A percentile compares a stretch with the other conserved stretches of the same genome.
Conservation (phyloP, 1,139 yeast species). For the Yamadazyma kanchanaburiensis region DNA sequence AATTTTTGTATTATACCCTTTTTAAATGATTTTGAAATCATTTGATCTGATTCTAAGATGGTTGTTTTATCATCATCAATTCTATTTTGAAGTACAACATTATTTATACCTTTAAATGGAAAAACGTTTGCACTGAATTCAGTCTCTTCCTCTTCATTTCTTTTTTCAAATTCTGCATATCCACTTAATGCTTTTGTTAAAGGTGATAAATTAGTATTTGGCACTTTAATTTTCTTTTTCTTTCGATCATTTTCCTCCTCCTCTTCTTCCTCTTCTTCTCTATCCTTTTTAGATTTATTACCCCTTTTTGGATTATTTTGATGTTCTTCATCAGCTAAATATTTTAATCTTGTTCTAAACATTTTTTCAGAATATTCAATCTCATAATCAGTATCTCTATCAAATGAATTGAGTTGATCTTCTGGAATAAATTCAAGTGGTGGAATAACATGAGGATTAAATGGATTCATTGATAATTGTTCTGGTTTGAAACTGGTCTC, state of each 20-base stretch:
- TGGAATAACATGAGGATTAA: constrained; percentile 54
- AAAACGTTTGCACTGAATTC: not conserved
- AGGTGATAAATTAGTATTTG: constrained; percentile 11
- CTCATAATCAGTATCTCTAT: constrained; percentile 71
- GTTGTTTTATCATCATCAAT: no score
- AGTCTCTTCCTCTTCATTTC: not conserved
- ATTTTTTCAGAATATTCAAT: constrained; percentile 67
- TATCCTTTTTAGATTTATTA: constrained; percentile 27
- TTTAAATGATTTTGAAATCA: not conserved
- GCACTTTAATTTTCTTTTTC: constrained; percentile 8
- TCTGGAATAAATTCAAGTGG: constrained; percentile 37
- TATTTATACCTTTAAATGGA: not conserved
- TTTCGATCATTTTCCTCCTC: constrained; percentile 9
- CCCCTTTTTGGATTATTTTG: constrained; percentile 32
- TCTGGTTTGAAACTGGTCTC: constrained; percentile 64
- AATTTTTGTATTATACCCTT: no score
- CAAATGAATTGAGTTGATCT: constrained; percentile 44
- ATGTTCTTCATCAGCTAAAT: constrained; percentile 48
- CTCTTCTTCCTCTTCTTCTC: constrained; percentile 18
- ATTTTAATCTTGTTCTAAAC: constrained; percentile 58
- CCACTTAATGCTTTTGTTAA: constrained; percentile 6
- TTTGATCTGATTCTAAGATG: no score
- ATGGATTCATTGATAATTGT: constrained; percentile 60
- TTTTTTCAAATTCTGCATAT: constrained; percentile 1
- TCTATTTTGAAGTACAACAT: not conserved